A percentile compares a stretch with the other conserved stretches of the same genome.
Evolutionary conservation across 352 stramenopile genomes (phyloP).

Genomic region (Discostella stelligera): DNA sequence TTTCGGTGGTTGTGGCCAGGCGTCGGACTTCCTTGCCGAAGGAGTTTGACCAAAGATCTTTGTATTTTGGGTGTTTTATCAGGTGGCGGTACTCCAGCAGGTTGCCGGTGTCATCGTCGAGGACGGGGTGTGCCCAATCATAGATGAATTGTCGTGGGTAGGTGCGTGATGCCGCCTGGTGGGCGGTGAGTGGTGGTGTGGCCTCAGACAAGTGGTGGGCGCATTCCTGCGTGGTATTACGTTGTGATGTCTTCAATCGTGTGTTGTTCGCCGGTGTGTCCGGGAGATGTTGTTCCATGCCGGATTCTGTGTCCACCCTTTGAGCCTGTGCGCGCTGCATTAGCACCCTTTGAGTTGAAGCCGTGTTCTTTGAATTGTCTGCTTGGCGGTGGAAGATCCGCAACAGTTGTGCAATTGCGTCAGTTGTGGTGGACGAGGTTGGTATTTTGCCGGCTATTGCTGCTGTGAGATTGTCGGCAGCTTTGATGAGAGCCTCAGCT

Average conservation of each 20-base stretch:
- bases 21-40: not conserved
- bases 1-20: not conserved
- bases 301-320: not conserved
- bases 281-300: not conserved
- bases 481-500: not conserved
- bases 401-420: not conserved
- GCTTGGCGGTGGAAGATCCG: not conserved
- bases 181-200: not conserved
- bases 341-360: slow-evolving; percentile 3
- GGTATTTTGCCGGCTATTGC: not conserved
- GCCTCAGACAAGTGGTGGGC: not conserved
- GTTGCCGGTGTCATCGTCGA: slow-evolving; percentile 5
- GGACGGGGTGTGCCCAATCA: not conserved
- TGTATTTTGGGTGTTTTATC: not conserved
- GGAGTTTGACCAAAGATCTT: not conserved
- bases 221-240: not conserved
- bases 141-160: not conserved
- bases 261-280: slow-evolving; percentile 8
- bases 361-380: not conserved
- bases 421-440: not conserved
- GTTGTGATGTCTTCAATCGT: not conserved
- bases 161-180: slow-evolving; percentile 4
- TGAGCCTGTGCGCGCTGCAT: not conserved
- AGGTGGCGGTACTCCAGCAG: slow-evolving; percentile 8
- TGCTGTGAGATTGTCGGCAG: not conserved